Base-by-base conservation (phyloP, 495 filamentous ascomycete genomes). In the Daldinia childiae region DNA sequence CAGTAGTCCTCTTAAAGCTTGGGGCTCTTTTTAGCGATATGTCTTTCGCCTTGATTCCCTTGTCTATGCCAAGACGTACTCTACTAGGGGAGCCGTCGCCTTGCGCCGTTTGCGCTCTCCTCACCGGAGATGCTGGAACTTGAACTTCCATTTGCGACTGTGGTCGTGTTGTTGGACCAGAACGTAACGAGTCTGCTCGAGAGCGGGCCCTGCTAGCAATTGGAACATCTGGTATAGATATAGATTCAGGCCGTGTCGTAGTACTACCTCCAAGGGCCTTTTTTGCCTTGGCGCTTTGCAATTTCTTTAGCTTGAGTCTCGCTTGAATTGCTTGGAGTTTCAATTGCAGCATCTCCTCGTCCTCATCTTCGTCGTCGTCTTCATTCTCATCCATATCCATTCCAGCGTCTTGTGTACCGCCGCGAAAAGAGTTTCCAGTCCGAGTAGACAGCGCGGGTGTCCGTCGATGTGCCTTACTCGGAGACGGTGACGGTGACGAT, bases 271-370 rank as follows among this genome's bases (percentile, higher is more conserved):
- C 74, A 32, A 67, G 38, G 21, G 79, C 63, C 72, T 73, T 79
- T 65, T 82, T 81, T 12, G 82, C 79, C 62, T 79, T 82, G 14
- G 84, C 82, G 15, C 89, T 89, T 76, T 92, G 91, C 4, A 98
- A 80, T 75, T 91, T 92, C 78, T 98, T 98, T 71, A 99, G 82
- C 80, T 92, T 97, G 52, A 98, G 82, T 67, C 90, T 89, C 4
- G 94, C 92, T 74, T 98, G 88, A 57, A 99, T 95, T 58, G 90
- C 92, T 56, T 92, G 88, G 24, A 99, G 81, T 74, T 95, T 87
- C 68, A 99, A 82, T 67, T 94, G 84, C 32, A 98, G 78, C 1
- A 88, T 94, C 79, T 98, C 94, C 74, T 98, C 95, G 73, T 99
- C 95, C 34, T 98, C 93, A 29, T 98, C 93, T 0, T 93, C 91